A percentile compares a stretch with the other conserved stretches of the same genome.
Conservation (phyloP, 805 yeast species). For the Nakazawaea sp. region DNA sequence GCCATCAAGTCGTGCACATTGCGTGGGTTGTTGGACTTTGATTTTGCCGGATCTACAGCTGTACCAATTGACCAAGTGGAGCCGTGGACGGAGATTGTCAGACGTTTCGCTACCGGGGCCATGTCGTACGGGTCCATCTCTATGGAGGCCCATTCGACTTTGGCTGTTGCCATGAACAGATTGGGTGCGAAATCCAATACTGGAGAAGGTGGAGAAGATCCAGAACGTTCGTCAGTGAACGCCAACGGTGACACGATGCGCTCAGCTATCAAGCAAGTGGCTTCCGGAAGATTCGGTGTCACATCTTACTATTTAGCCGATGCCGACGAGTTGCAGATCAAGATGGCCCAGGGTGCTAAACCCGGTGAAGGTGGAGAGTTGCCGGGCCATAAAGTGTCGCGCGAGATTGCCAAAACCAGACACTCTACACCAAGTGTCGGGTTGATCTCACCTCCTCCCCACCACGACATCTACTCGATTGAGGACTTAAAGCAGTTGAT, state of each 20-base stretch:
- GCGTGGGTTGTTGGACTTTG: constrained; percentile 90
- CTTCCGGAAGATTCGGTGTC: constrained; percentile 97
- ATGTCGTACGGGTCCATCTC: constrained; percentile 99
- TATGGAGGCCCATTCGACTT: constrained; percentile 95
- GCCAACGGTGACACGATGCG: constrained; percentile 96
- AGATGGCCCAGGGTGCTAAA: constrained; percentile 99
- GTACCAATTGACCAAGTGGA: constrained; percentile 97
- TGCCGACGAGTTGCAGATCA: constrained; percentile 95
- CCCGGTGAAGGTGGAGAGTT: constrained; percentile 99
- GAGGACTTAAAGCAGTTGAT: constrained; percentile 96
- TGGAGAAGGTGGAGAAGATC: constrained; percentile 99
- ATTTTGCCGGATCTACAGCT: constrained; percentile 59
- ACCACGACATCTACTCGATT: constrained; percentile 96
- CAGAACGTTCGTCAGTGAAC: constrained; percentile 74
- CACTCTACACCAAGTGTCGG: constrained; percentile 98
- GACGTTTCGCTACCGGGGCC: constrained; percentile 98
- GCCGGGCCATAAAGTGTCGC: constrained; percentile 89
- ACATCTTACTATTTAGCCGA: constrained; percentile 91
- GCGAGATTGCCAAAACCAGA: constrained; percentile 86
- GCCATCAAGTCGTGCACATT: constrained; percentile 90
- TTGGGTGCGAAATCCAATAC: constrained; percentile 97
- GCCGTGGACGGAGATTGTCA: constrained; percentile 98
- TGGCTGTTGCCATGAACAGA: constrained; percentile 98
- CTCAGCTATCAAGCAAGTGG: constrained; percentile 97
- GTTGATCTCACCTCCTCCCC: constrained; percentile 96